Percentiles rank a stretch among this genome's conserved stretches.
phyloP scores from a whole-genome alignment of 257 asterid species.

The Gentiana macrophylla region DNA sequence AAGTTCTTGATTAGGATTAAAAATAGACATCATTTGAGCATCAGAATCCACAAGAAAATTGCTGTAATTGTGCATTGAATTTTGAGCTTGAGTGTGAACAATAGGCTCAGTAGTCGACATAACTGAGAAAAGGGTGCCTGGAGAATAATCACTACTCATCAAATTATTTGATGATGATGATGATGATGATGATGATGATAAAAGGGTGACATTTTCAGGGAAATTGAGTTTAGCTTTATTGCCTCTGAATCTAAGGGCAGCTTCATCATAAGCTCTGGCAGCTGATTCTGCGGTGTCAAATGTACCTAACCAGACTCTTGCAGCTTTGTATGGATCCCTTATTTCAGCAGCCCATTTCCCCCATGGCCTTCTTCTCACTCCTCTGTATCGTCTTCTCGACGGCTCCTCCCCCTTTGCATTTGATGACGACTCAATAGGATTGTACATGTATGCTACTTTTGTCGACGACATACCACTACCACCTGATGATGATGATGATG shows the following conservation, averaged over 20 bases:
- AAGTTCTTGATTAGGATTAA: not conserved
- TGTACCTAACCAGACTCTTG: slow-evolving; percentile 91
- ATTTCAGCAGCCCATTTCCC: slow-evolving; percentile 98
- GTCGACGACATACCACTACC: no score
- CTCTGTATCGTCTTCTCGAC: slow-evolving; percentile 52
- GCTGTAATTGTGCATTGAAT: not conserved
- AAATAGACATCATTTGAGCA: not conserved
- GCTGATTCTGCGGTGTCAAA: slow-evolving; percentile 93
- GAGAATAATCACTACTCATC: not conserved
- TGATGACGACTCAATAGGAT: no score
- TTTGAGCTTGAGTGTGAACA: slow-evolving; percentile 6
- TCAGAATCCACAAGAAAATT: not conserved
- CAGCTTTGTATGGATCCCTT: slow-evolving; percentile 82
- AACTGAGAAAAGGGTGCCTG: slow-evolving; percentile 8
- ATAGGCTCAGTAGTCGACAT: slow-evolving; percentile 13
- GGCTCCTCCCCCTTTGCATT: no score
- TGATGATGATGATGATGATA: slow-evolving; percentile 1
- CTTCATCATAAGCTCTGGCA: slow-evolving; percentile 86
- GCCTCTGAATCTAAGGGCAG: slow-evolving; percentile 79
- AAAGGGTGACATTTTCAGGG: slow-evolving; percentile 49
- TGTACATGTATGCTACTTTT: no score
- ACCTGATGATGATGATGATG: no score
- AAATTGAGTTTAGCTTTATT: slow-evolving; percentile 82
- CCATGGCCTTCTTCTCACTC: slow-evolving; percentile 92
- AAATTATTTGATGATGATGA: not conserved